Percentiles rank a stretch among this genome's conserved stretches.
Conservation (phyloP, 257 asterid species). For the Paulownia fortunei region DNA sequence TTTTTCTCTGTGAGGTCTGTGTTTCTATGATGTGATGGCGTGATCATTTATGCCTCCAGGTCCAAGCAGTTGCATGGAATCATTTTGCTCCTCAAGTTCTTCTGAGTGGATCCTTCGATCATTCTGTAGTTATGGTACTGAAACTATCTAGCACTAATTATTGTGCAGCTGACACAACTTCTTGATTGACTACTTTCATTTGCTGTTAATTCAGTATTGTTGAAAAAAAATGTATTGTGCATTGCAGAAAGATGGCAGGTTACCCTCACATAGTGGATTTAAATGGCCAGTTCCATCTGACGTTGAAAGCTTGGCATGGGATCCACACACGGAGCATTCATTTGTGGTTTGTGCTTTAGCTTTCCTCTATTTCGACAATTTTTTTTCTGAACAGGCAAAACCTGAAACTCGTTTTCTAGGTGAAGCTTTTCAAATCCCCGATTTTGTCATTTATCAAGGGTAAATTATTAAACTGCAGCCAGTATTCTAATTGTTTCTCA, state of each 20-base stretch:
- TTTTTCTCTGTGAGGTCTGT: background rate
- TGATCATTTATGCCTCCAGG: conserved; percentile 46
- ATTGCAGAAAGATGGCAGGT: conserved; percentile 70
- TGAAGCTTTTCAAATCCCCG: background rate
- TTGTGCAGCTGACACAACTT: background rate
- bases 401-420: background rate
- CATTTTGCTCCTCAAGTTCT: conserved; percentile 71
- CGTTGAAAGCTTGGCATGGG: conserved; percentile 92
- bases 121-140: conserved; percentile 66
- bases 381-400: background rate
- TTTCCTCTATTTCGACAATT: conserved; percentile 2
- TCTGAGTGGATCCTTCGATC: conserved; percentile 90
- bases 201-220: background rate
- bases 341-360: conserved; percentile 73
- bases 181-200: background rate
- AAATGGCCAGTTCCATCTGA: conserved; percentile 71
- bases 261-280: conserved; percentile 51
- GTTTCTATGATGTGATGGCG: conserved; percentile 23
- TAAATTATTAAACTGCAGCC: background rate
- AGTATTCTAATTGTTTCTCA: conserved; percentile 36
- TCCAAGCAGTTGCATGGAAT: conserved; percentile 94
- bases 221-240: conserved; percentile 2
- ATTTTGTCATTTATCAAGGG: background rate
- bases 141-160: background rate
- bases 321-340: conserved; percentile 79